Percentiles rank a stretch among this genome's conserved stretches.
Evolutionary conservation across 1,139 yeast species (phyloP).

Genomic region (Blastobotrys ciferrii): DNA sequence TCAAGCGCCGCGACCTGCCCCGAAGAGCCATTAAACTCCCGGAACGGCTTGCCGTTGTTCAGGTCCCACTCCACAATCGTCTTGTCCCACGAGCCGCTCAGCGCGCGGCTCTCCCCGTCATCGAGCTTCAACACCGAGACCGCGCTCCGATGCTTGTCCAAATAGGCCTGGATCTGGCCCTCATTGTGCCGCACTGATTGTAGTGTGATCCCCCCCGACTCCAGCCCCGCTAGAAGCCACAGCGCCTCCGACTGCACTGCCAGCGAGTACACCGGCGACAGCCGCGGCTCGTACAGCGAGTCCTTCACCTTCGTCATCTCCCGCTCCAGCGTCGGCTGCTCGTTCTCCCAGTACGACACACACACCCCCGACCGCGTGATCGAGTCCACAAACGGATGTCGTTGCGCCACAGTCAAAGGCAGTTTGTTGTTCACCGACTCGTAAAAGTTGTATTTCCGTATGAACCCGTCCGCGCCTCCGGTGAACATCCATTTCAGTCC

Average conservation of each 20-base stretch:
- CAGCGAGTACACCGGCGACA: constrained; percentile 83
- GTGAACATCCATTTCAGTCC: constrained; percentile 88
- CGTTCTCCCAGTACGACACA: constrained; percentile 92
- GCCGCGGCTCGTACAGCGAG: constrained; percentile 37
- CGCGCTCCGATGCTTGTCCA: constrained; percentile 67
- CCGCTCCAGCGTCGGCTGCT: constrained; percentile 65
- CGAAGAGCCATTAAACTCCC: constrained; percentile 48
- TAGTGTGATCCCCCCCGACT: constrained; percentile 80
- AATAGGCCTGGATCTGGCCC: constrained; percentile 77
- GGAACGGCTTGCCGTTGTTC: constrained; percentile 59
- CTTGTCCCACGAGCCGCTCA: constrained; percentile 93
- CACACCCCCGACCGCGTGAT: constrained; percentile 79
- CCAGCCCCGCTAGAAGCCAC: constrained; percentile 83
- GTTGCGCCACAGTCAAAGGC: constrained; percentile 87
- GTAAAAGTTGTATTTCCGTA: constrained; percentile 82
- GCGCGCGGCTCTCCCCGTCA: constrained; percentile 54
- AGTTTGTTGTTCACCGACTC: constrained; percentile 87
- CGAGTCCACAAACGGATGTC: constrained; percentile 84
- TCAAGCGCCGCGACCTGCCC: constrained; percentile 81
- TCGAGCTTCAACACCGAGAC: constrained; percentile 71
- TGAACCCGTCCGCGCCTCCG: constrained; percentile 96
- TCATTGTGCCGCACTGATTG: constrained; percentile 83
- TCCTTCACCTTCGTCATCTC: constrained; percentile 46
- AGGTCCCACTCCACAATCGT: constrained; percentile 74
- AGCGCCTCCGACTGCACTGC: constrained; percentile 80